Base-by-base conservation (phyloP, 2,329 filamentous ascomycete species). In the Penicillium verrucosum region DNA sequence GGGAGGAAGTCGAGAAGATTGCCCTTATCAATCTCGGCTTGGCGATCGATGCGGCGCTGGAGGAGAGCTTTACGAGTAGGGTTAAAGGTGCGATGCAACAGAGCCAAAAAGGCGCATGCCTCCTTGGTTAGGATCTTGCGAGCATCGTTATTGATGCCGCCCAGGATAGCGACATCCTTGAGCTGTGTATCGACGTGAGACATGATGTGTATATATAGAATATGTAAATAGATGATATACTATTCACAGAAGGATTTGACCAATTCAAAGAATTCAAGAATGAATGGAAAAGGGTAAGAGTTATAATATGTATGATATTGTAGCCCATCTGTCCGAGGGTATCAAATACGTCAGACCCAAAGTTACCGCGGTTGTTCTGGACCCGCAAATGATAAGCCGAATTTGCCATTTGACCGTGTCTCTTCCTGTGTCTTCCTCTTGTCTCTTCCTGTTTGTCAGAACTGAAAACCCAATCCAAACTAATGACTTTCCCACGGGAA, bases 71-170 rank as follows among this genome's bases (percentile, higher is more conserved):
- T 96, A 77, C 94, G 90, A 54, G 88, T 93, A 62, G 77, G 80
- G 77, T 97, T 95, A 84, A 97, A 97, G 63, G 92, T 91, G 73
- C 93, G 89, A 80, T 99, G 94, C 70, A 99, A 85, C 63, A 97
- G 87, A 37, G 93, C 90, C 59, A 99, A 85, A 82, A 97, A 99
- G 61, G 91, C 89, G 63, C 90, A 87, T 54, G 93, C 93, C 64
- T 95, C 85, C 68, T 92, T 93, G 61, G 87, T 96, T 64, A 97
- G 85, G 74, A 99, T 95, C 82, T 96, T 93, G 79, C 86, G 86
- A 75, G 92, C 88, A 67, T 88, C 80, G 58, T 93, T 86, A 70
- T 86, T 86, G 72, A 97, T 80, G 60, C 84, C 77, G 70, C 91
- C 93, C 69, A 91, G 87, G 81, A 97, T 85, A 77, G 87, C 85